phyloP scores from a whole-genome alignment of 306 rosid genomes.

The Sindora glabra region DNA sequence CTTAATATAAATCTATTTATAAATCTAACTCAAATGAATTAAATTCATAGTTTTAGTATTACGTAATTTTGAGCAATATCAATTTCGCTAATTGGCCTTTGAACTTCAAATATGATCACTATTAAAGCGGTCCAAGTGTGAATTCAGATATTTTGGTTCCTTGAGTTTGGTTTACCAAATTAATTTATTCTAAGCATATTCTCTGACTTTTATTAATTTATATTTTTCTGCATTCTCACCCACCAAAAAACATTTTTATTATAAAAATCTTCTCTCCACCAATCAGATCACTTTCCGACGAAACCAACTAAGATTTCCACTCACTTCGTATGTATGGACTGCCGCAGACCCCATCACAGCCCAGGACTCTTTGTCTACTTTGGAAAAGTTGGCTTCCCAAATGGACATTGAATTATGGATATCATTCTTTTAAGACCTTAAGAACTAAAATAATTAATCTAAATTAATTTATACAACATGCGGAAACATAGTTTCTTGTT shows the following conservation, averaged over 20 bases:
- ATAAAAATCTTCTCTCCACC: conserved; percentile 21
- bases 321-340: conserved; percentile 25
- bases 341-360: conserved; percentile 20
- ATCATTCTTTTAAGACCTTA: neutral
- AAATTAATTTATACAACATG: neutral
- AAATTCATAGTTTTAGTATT: no score
- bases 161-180: neutral
- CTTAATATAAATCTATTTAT: no score
- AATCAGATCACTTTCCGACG: conserved; percentile 9
- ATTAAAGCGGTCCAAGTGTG: no score
- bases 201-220: neutral
- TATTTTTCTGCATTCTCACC: conserved; percentile 25
- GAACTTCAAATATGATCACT: no score
- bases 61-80: no score
- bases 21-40: no score
- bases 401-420: conserved; percentile 20
- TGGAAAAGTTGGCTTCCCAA: conserved; percentile 25
- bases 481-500: conserved; percentile 21
- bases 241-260: conserved; percentile 25
- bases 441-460: conserved; percentile 6
- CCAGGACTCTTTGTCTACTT: conserved; percentile 24
- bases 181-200: neutral
- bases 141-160: neutral
- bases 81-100: no score
- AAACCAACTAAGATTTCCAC: conserved; percentile 74